Conservation (phyloP, 2,329 filamentous ascomycete species). For the Leptographium lundbergii region DNA sequence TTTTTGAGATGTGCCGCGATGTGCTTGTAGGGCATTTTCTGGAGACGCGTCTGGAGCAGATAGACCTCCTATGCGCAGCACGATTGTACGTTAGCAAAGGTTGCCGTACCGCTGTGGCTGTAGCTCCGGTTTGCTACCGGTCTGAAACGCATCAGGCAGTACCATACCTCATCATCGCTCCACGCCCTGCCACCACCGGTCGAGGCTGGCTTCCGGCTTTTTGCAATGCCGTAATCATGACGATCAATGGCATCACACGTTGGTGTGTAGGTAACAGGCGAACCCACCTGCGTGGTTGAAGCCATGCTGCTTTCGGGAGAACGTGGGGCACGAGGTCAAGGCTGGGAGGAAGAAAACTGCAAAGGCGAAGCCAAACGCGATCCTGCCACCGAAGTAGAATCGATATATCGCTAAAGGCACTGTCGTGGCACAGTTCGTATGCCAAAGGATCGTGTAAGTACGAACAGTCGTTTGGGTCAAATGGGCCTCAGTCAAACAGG, state of each 20-base stretch:
- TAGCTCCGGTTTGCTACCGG: background rate
- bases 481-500: background rate
- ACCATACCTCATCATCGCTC: constrained; percentile 74
- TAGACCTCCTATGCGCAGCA: constrained; percentile 57
- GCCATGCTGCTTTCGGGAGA: constrained; percentile 26
- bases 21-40: constrained; percentile 87
- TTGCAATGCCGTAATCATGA: constrained; percentile 47
- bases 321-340: background rate
- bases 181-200: constrained; percentile 68
- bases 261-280: constrained; percentile 33
- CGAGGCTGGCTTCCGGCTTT: constrained; percentile 55
- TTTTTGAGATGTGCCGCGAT: constrained; percentile 78
- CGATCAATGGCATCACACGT: constrained; percentile 42
- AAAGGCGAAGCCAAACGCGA: too few relatives aligned
- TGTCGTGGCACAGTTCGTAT: background rate
- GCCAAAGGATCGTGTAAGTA: background rate
- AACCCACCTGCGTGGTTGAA: constrained; percentile 33
- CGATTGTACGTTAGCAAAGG: constrained; percentile 36
- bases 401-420: background rate
- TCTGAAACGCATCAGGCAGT: background rate
- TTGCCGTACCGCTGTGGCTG: constrained; percentile 20
- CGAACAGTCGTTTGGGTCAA: background rate
- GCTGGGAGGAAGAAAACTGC: background rate
- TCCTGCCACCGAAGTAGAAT: background rate
- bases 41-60: constrained; percentile 68